These are phyloP conservation scores for Oxytropis ochrocephala DNA, from an alignment of 306 rosid genomes.

Conservation along the genomic window DNA sequence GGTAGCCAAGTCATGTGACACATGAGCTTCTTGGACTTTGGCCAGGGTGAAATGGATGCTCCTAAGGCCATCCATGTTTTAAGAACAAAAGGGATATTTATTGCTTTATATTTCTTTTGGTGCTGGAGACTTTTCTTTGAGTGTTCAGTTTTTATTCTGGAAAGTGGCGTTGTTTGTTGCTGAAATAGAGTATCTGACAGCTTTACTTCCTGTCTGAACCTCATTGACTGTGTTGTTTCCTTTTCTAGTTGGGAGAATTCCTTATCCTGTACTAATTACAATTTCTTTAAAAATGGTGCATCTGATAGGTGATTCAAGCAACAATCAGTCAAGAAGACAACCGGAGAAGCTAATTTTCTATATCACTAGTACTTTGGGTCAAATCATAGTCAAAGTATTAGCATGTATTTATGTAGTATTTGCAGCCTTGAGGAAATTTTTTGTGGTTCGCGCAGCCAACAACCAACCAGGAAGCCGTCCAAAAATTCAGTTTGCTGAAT, in stretches of 20 bases:
- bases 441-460: conserved; percentile 20
- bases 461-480: conserved; percentile 19
- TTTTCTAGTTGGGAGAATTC: background rate
- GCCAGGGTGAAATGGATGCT: background rate
- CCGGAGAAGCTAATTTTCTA: conserved; percentile 35
- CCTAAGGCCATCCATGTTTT: background rate
- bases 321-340: conserved; percentile 37
- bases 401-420: conserved; percentile 51
- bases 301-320: conserved; percentile 49
- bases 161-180: conserved; percentile 19
- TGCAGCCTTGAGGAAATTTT: conserved; percentile 38
- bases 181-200: conserved; percentile 29
- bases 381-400: conserved; percentile 41
- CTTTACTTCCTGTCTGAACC: background rate
- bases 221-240: background rate
- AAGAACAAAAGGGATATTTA: background rate
- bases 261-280: background rate
- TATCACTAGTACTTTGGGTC: conserved; percentile 34
- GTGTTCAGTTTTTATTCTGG: background rate
- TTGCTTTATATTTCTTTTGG: background rate
- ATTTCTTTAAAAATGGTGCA: conserved; percentile 9
- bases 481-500: conserved; percentile 28
- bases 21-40: background rate
- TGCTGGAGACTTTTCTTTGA: background rate
- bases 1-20: background rate